Percentiles rank a stretch among this genome's conserved stretches.
These are phyloP conservation scores for Colletotrichum sp. DNA, from an alignment of 2,329 filamentous ascomycete genomes.

Conservation along the genomic window DNA sequence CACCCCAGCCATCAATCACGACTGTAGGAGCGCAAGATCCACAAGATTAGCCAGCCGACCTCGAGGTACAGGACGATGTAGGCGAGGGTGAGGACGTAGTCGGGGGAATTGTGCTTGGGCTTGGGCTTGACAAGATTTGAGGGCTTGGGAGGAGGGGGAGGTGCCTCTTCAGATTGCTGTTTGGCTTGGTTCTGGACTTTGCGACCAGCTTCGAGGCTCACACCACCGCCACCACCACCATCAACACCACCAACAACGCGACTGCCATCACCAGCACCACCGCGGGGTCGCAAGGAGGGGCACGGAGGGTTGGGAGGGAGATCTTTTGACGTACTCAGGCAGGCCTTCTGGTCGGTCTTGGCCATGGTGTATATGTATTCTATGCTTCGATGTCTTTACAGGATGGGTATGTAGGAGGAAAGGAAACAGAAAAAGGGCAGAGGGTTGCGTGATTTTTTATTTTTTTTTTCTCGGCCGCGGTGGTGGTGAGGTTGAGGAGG, in stretches of 20 bases:
- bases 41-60: slow-evolving; percentile 63
- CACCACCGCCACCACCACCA: background rate
- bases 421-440: background rate
- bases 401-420: background rate
- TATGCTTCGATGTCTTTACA: slow-evolving; percentile 6
- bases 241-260: background rate
- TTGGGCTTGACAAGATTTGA: background rate
- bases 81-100: slow-evolving; percentile 25
- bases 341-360: slow-evolving; percentile 64
- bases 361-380: slow-evolving; percentile 44
- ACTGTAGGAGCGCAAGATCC: slow-evolving; percentile 66
- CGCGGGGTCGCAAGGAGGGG: slow-evolving; percentile 19
- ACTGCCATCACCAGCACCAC: background rate
- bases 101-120: slow-evolving; percentile 1
- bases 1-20: slow-evolving; percentile 99
- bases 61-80: slow-evolving; percentile 63
- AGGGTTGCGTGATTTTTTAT: slow-evolving; percentile 35
- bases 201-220: background rate
- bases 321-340: slow-evolving; percentile 60
- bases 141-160: slow-evolving; percentile 17
- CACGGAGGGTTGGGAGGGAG: slow-evolving; percentile 33
- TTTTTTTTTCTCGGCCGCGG: slow-evolving; percentile 12
- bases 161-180: background rate
- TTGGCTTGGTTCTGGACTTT: background rate
- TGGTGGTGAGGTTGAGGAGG: slow-evolving; percentile 28